A percentile compares a stretch with the other conserved stretches of the same genome.
Evolutionary conservation across 1,284 basidiomycete species (phyloP).

Genomic region (Cryptococcus deneoformans): DNA sequence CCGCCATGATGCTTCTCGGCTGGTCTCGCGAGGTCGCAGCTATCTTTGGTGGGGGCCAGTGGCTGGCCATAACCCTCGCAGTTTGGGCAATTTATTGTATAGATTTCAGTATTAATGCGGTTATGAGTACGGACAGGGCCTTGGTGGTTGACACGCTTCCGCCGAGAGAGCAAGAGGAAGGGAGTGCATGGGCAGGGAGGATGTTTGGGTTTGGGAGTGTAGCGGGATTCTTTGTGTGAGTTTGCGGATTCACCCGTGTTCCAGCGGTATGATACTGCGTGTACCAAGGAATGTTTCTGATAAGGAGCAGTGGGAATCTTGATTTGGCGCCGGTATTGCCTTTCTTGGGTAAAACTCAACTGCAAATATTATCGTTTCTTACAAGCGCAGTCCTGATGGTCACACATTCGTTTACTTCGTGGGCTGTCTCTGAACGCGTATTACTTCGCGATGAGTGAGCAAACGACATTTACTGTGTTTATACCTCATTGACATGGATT

Average conservation of each 20-base stretch:
- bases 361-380: constrained; percentile 64
- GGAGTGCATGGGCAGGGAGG: constrained; percentile 92
- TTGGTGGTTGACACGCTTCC: constrained; percentile 55
- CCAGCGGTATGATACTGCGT: too few species aligned
- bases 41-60: constrained; percentile 53
- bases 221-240: constrained; percentile 80
- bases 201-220: constrained; percentile 82
- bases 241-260: constrained; percentile 12
- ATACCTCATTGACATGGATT: constrained; percentile 1
- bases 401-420: constrained; percentile 57
- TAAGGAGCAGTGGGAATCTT: constrained; percentile 59
- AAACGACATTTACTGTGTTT: not conserved
- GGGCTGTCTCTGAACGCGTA: constrained; percentile 72
- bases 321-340: constrained; percentile 65
- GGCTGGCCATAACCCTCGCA: constrained; percentile 63
- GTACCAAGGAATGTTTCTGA: too few species aligned
- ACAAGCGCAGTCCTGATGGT: constrained; percentile 51
- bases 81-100: constrained; percentile 82
- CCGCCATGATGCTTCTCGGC: constrained; percentile 77
- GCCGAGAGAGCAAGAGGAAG: constrained; percentile 70
- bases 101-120: constrained; percentile 88
- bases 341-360: constrained; percentile 66
- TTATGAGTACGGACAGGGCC: constrained; percentile 52
- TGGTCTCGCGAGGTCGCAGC: constrained; percentile 73
- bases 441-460: constrained; percentile 56